Conservation (phyloP, 768 basidiomycete species). For the Mycena vulgaris region DNA sequence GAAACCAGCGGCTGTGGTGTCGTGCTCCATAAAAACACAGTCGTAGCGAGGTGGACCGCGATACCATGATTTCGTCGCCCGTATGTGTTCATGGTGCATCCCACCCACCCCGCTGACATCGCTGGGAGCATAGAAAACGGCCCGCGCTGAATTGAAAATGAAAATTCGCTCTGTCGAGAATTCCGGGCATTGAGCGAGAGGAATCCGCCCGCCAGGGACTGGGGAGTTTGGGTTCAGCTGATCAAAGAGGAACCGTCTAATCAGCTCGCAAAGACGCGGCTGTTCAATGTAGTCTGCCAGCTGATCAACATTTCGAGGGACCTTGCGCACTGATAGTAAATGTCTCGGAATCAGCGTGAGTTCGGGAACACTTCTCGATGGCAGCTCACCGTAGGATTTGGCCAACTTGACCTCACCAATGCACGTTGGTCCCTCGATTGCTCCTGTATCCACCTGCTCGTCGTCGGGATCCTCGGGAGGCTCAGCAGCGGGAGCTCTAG, state of each 20-base stretch:
- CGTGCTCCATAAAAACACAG: conserved; percentile 36
- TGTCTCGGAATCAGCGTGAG: not conserved
- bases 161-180: not conserved
- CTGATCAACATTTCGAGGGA: not conserved
- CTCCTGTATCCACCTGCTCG: not conserved
- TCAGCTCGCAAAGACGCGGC: conserved; percentile 21
- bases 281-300: conserved; percentile 9
- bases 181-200: not conserved
- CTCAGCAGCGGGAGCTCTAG: too few relatives aligned
- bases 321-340: not conserved
- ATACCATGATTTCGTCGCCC: conserved; percentile 31
- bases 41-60: conserved; percentile 35
- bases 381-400: not conserved
- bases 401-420: conserved; percentile 1
- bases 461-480: not conserved
- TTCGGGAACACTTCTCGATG: too few relatives aligned
- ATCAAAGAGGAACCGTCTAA: conserved; percentile 38
- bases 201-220: not conserved
- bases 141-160: conserved; percentile 10
- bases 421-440: not conserved
- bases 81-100: conserved; percentile 40
- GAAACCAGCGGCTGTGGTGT: conserved; percentile 27
- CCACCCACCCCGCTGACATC: conserved; percentile 39
- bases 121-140: conserved; percentile 42
- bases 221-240: conserved; percentile 31